Evolutionary conservation across 495 filamentous ascomycete species (phyloP), one percentile per base, ranked within the genome.

Genomic region (Cercophora newfieldiana): DNA sequence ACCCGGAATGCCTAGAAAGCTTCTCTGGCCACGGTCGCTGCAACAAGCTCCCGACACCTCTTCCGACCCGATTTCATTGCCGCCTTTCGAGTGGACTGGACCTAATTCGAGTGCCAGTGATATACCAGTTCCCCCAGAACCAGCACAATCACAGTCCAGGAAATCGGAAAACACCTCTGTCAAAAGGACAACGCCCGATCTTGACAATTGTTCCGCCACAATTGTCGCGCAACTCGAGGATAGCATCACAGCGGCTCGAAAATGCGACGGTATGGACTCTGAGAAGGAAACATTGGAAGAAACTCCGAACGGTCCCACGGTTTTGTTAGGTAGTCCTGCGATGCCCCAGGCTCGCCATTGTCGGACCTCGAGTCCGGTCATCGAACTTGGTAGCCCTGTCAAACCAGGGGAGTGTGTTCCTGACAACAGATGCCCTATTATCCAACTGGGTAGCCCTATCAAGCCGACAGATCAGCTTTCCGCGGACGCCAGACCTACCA

Each of bases 11-110:
- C 63, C 69, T 21, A 66, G 68, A n/a, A 68, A 56, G 49, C 63
- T 75, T 7, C 69, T 75, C 3, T 75, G 73, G 73, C 69, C 73
- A 3, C 70, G 61, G 19, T n/a, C 55, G 24, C 58, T 66, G 19
- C 44, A 7, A 22, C 44, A 3, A 2, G 10, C 18, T 51, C 24
- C 24, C 1, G 14, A 22, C 25, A 1, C 48, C 8, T 3, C n/a
- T 10, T 51, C 59, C 16, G 16, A 58, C 24, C n/a, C 50, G 14
- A n/a, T 58, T 29, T 14, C 37, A 44, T 44, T 55, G 21, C 6
- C 51, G 4, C 51, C 21, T 3, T 44, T 44, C 51, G 19, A 24
- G 19, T 55, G 21, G 51, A 8, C 37, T 16, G 37, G 18, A 16
- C 37, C 37, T 2, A 14, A 44, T 44, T 44, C 37, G 2, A 44